Conservation (phyloP, 129 eudicot genomes). For the Ambrosia artemisiifolia region DNA sequence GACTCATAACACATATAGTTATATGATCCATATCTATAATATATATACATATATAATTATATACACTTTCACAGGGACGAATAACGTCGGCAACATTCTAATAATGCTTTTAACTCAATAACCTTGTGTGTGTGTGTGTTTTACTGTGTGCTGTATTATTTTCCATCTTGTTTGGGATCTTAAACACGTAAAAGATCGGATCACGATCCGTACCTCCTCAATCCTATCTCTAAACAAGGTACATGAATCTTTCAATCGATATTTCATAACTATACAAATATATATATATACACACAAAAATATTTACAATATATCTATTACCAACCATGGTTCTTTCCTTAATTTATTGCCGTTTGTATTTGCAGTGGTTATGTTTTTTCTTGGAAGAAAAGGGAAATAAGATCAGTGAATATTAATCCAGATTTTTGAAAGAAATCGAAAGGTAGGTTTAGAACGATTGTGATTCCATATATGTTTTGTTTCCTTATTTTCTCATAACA, state of each 20-base stretch:
- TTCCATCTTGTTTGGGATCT: not conserved
- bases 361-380: not conserved
- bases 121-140: not conserved
- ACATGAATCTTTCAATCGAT: slow-evolving; percentile 2
- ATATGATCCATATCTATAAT: not conserved
- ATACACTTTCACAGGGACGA: slow-evolving; percentile 19
- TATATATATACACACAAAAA: too few species aligned
- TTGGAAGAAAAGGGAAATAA: not conserved
- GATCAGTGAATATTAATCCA: not conserved
- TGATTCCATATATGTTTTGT: not conserved
- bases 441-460: not conserved
- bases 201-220: slow-evolving; percentile 1
- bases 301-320: not conserved
- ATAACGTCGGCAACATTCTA: slow-evolving; percentile 22
- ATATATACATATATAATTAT: not conserved
- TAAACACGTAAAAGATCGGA: slow-evolving; percentile 30
- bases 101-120: slow-evolving; percentile 26
- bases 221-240: not conserved
- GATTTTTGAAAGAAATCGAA: not conserved
- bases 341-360: not conserved
- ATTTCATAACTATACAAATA: not conserved
- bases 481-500: not conserved
- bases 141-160: not conserved
- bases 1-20: slow-evolving; percentile 13
- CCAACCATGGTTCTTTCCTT: slow-evolving; percentile 2